These are phyloP conservation scores for Aeminium ludgeri DNA, from an alignment of 495 filamentous ascomycete genomes.

Conservation along the genomic window DNA sequence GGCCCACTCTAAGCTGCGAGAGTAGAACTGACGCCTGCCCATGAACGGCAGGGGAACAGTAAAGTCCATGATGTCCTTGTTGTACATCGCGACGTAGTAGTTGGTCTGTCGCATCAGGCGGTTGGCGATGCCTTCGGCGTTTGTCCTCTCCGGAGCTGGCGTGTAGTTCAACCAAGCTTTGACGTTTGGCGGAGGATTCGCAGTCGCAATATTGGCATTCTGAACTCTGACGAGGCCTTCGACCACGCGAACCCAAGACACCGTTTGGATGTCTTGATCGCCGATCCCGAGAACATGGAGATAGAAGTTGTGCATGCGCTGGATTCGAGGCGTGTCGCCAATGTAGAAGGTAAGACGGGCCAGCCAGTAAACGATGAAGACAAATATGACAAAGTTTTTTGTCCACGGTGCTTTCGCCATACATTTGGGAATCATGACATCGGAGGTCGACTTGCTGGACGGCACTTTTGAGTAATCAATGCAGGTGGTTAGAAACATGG, in stretches of 20 bases:
- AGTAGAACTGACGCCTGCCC: constrained; percentile 59
- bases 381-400: constrained; percentile 65
- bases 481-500: constrained; percentile 74
- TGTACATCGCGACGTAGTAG: constrained; percentile 88
- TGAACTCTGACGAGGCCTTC: constrained; percentile 71
- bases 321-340: constrained; percentile 56
- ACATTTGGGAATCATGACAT: constrained; percentile 68
- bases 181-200: constrained; percentile 41
- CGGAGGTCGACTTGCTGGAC: constrained; percentile 53
- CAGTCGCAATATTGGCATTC: constrained; percentile 73
- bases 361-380: constrained; percentile 78
- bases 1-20: constrained; percentile 72
- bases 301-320: constrained; percentile 78
- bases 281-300: constrained; percentile 68
- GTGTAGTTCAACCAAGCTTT: constrained; percentile 46
- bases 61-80: constrained; percentile 85
- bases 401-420: constrained; percentile 25
- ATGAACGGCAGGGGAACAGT: constrained; percentile 75
- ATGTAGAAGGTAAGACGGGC: constrained; percentile 59
- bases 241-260: constrained; percentile 91
- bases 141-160: constrained; percentile 87
- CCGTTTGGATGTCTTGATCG: constrained; percentile 85
- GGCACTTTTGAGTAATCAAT: constrained; percentile 64
- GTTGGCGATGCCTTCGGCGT: constrained; percentile 94
- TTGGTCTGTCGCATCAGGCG: constrained; percentile 93